Evolutionary conservation across 805 yeast genomes (phyloP), one percentile per base, ranked within the genome.

Genomic region (Zygotorulaspora danielsina): DNA sequence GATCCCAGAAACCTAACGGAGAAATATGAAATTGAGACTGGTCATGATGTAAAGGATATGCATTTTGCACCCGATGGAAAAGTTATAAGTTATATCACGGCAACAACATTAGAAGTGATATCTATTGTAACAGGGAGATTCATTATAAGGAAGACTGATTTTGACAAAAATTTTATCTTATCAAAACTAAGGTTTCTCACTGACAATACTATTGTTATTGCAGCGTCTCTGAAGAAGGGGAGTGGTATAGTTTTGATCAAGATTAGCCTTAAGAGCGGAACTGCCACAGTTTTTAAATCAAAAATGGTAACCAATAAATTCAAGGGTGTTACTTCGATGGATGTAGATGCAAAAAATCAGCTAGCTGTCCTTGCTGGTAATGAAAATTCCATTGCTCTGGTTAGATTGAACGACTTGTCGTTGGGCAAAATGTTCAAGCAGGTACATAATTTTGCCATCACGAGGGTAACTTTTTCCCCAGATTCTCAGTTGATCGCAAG

Each of bases 371-470:
- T 75, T 19, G 67, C 78, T 4, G 63, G 67, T 5, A 71, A 71
- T 45, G 93, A 84, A 50, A 73, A 78, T 47, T 76, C 93, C 1
- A 65, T 88, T 9, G 63, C 76, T 1, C 50, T 88, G n/a, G 59
- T 79, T 9, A 71, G 73, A 28, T 57, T 73, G 11, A 64, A 69
- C 2, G 76, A 71, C 45, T 72, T 88, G 43, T 69, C 72, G 30
- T 59, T 72, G 9, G 51, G 77, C 18, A 76, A 72, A 41, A 64
- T 69, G 5, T 65, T 78, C 39, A 72, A 72, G 30, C 75, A 81
- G 44, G 78, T 84, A 39, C 96, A 88, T 58, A 67, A 72, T 6
- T 84, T 84, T 59, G 87, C 94, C 18, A 79, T 87, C 37, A 87
- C 96, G 0, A 72, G 75, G 31, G 76, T 85, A 7, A 66, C 76